Evolutionary conservation across 805 yeast species (phyloP).

Genomic region (Candida namnaoensis): DNA sequence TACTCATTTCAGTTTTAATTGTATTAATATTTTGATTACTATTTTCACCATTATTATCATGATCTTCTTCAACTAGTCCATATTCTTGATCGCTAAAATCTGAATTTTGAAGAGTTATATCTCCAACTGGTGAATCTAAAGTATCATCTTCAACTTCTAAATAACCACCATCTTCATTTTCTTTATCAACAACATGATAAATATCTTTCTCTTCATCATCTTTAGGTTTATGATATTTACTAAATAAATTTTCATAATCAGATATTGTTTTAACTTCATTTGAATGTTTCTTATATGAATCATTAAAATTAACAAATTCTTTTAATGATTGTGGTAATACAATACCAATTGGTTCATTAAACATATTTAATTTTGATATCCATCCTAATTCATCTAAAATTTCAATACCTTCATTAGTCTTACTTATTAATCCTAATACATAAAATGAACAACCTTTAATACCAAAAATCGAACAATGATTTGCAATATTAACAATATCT

Average conservation of each 20-base stretch:
- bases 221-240: neutral
- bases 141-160: no score
- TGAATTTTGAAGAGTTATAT: no score
- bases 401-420: conserved; percentile 74
- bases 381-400: conserved; percentile 77
- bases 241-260: neutral
- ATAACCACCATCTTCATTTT: no score
- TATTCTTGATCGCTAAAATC: no score
- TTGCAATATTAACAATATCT: conserved; percentile 44
- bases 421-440: conserved; percentile 65
- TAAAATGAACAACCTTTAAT: conserved; percentile 72
- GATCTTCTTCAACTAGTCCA: no score
- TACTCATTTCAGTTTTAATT: neutral
- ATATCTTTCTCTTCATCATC: no score
- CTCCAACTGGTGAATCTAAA: no score
- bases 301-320: conserved; percentile 17
- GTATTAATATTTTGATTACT: no score
- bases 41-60: no score
- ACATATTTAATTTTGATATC: conserved; percentile 40
- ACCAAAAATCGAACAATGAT: conserved; percentile 41
- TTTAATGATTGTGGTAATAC: conserved; percentile 28
- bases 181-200: no score
- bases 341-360: conserved; percentile 33
- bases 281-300: neutral
- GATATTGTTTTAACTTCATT: neutral